Conservation (phyloP, 345 rosid genomes). For the Dimocarpus longan region DNA sequence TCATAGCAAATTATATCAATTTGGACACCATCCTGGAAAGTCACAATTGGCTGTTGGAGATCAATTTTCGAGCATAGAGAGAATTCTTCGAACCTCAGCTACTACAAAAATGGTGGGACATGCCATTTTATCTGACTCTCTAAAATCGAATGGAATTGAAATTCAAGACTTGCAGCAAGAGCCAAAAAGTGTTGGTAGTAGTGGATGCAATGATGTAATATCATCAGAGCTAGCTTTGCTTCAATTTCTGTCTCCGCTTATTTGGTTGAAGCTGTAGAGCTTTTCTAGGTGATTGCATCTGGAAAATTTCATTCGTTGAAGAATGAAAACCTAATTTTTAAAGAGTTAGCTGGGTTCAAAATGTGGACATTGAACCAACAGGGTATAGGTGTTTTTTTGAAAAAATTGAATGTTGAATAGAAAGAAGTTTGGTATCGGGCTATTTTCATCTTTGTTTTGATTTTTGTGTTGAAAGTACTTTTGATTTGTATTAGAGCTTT, state of each 20-base stretch:
- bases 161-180: slow-evolving; percentile 11
- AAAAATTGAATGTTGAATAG: not conserved
- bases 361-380: slow-evolving; percentile 8
- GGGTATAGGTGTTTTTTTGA: not conserved
- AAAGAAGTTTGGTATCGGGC: no score
- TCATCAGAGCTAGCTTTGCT: slow-evolving; percentile 5
- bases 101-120: slow-evolving; percentile 11
- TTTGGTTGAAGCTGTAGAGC: slow-evolving; percentile 7
- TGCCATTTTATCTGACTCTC: slow-evolving; percentile 13
- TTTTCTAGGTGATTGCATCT: not conserved
- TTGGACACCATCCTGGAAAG: not conserved
- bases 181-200: not conserved
- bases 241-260: slow-evolving; percentile 13
- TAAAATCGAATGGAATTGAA: slow-evolving; percentile 3
- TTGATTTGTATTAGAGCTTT: no score
- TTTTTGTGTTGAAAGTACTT: no score
- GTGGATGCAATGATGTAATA: no score
- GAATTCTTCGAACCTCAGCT: slow-evolving; percentile 19
- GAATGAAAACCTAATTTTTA: not conserved
- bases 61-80: not conserved
- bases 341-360: not conserved
- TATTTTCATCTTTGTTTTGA: no score
- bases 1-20: not conserved
- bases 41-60: not conserved
- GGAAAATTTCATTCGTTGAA: slow-evolving; percentile 11